phyloP scores from a whole-genome alignment of 1,284 basidiomycete species.

The Papiliotrema fonsecae region DNA sequence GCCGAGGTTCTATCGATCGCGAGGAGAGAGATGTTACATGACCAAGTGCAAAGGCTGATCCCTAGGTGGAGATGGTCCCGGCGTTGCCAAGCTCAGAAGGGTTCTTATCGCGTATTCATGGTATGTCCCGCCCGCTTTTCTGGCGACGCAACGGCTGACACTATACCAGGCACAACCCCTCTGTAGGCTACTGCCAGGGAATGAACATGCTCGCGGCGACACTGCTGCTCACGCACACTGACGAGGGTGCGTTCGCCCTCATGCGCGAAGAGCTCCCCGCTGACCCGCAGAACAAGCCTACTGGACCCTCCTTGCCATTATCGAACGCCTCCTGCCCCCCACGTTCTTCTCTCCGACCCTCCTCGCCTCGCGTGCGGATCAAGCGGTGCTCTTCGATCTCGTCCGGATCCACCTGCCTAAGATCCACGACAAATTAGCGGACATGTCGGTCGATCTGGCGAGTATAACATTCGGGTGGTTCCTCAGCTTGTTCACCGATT shows the following conservation, averaged over 20 bases:
- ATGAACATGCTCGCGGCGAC: constrained; percentile 70
- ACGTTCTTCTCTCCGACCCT: constrained; percentile 79
- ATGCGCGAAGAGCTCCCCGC: no score
- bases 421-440: constrained; percentile 67
- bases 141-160: constrained; percentile 5
- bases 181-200: constrained; percentile 62
- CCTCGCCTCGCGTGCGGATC: constrained; percentile 86
- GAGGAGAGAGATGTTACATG: not conserved
- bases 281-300: constrained; percentile 85
- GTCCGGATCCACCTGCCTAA: constrained; percentile 73
- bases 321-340: constrained; percentile 75
- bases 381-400: constrained; percentile 81
- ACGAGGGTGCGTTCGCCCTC: constrained; percentile 53
- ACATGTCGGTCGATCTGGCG: constrained; percentile 80
- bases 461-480: constrained; percentile 99
- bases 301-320: constrained; percentile 86
- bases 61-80: constrained; percentile 58
- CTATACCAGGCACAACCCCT: constrained; percentile 62
- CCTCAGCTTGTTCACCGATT: constrained; percentile 91
- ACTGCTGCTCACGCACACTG: constrained; percentile 67
- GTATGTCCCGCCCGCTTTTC: constrained; percentile 51
- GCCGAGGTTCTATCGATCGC: not conserved
- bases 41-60: constrained; percentile 1
- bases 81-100: constrained; percentile 83
- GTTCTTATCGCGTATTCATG: constrained; percentile 88